phyloP scores from a whole-genome alignment of 2,329 filamentous ascomycete species.

The Diaporthe sp. region DNA sequence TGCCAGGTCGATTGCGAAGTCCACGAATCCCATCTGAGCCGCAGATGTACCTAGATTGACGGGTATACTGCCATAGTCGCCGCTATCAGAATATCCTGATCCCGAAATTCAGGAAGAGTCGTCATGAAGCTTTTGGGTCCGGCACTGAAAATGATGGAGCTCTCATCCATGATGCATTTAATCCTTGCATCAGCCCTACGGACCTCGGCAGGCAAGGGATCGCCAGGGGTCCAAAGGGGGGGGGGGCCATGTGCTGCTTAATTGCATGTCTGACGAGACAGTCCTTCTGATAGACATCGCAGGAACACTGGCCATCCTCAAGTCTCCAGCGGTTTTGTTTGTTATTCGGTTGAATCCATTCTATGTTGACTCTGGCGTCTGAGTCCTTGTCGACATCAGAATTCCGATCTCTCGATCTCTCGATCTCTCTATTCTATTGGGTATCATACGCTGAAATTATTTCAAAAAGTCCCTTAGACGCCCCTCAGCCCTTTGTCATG shows the following conservation, averaged over 20 bases:
- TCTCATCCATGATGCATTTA: constrained; percentile 33
- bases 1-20: constrained; percentile 75
- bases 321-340: background rate
- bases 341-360: background rate
- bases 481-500: constrained; percentile 42
- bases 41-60: background rate
- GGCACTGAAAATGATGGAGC: constrained; percentile 23
- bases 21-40: constrained; percentile 67
- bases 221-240: background rate
- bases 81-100: background rate
- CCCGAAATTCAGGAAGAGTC: background rate
- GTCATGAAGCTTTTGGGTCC: background rate
- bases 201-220: constrained; percentile 31
- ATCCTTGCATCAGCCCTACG: constrained; percentile 35
- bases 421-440: constrained; percentile 29
- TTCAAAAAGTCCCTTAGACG: background rate
- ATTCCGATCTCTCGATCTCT: background rate
- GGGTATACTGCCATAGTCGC: constrained; percentile 2
- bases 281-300: too few species aligned
- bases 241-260: constrained; percentile 21
- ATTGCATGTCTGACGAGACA: constrained; percentile 7
- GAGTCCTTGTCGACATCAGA: too few species aligned
- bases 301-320: background rate
- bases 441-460: constrained; percentile 28
- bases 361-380: background rate